Percentiles rank a stretch among this genome's conserved stretches.
These are phyloP conservation scores for Trichoderma hamatum DNA, from an alignment of 2,329 filamentous ascomycete species.

Conservation along the genomic window DNA sequence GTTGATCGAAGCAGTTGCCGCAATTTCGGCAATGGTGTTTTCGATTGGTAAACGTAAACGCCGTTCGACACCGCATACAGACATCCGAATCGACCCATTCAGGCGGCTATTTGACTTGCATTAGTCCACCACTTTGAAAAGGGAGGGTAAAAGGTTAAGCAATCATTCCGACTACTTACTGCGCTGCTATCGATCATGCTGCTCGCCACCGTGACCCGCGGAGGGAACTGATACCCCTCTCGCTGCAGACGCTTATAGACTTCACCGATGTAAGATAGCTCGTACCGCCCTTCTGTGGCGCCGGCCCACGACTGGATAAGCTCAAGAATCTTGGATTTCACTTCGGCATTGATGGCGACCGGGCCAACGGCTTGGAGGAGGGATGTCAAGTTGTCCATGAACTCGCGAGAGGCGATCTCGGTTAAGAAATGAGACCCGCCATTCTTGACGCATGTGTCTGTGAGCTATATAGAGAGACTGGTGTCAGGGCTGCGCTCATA, in stretches of 20 bases:
- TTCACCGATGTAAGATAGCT: slow-evolving; percentile 83
- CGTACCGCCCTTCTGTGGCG: slow-evolving; percentile 81
- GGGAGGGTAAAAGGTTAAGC: neutral
- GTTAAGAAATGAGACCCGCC: slow-evolving; percentile 91
- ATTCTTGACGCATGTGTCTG: slow-evolving; percentile 98
- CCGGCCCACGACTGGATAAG: slow-evolving; percentile 92
- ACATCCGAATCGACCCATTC: slow-evolving; percentile 98
- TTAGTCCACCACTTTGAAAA: neutral
- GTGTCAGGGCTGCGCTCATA: neutral
- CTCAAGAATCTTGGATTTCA: slow-evolving; percentile 88
- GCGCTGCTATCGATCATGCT: slow-evolving; percentile 98
- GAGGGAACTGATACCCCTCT: slow-evolving; percentile 89
- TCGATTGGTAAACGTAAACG: slow-evolving; percentile 96
- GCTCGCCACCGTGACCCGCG: slow-evolving; percentile 82
- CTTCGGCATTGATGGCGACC: slow-evolving; percentile 78
- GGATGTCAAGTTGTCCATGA: slow-evolving; percentile 95
- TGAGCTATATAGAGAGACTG: slow-evolving; percentile 62
- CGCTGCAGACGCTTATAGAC: slow-evolving; percentile 80
- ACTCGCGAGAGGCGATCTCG: slow-evolving; percentile 95
- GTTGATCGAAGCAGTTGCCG: slow-evolving; percentile 94
- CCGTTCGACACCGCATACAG: slow-evolving; percentile 94
- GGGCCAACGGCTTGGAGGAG: slow-evolving; percentile 79
- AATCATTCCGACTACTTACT: slow-evolving; percentile 54
- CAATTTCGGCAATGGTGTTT: slow-evolving; percentile 99
- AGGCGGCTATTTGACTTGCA: slow-evolving; percentile 65